A percentile compares a stretch with the other conserved stretches of the same genome.
phyloP scores from a whole-genome alignment of 129 eudicot species.

The Centaurea solstitialis region DNA sequence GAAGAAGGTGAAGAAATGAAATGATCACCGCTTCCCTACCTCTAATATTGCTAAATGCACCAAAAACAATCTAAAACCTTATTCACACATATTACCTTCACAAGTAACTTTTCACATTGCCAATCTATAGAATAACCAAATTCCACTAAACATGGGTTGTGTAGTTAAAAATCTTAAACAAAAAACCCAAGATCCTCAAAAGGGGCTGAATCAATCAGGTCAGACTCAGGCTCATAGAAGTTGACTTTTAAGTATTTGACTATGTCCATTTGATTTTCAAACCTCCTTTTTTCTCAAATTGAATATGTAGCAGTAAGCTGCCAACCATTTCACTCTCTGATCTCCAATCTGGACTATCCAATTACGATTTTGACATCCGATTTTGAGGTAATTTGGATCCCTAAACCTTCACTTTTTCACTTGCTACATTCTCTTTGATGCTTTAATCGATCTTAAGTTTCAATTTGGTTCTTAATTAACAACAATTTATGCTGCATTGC shows the following conservation, averaged over 20 bases:
- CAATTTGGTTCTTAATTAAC: not conserved
- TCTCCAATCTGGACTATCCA: constrained; percentile 1
- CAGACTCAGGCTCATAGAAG: not conserved
- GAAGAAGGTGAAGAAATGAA: too few relatives aligned
- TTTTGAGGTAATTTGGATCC: constrained; percentile 25
- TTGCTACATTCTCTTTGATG: constrained; percentile 1
- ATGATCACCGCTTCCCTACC: too few relatives aligned
- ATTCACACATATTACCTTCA: too few relatives aligned
- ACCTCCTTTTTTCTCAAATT: not conserved
- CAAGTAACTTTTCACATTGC: too few relatives aligned
- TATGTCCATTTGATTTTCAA: not conserved
- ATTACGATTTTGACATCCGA: constrained; percentile 7
- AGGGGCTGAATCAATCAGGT: not conserved
- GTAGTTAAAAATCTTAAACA: not conserved
- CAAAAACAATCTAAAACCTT: too few relatives aligned
- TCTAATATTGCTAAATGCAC: too few relatives aligned
- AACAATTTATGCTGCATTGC: constrained; percentile 14
- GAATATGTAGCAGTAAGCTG: not conserved
- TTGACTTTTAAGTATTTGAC: constrained; percentile 33
- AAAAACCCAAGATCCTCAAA: constrained; percentile 4
- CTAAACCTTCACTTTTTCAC: not conserved
- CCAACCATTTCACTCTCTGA: not conserved
- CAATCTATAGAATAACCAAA: too few relatives aligned
- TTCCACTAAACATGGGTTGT: too few relatives aligned
- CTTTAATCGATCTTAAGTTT: constrained; percentile 8